Conservation (phyloP, 78 protist species). For the Pigoraptor vietnamica region DNA sequence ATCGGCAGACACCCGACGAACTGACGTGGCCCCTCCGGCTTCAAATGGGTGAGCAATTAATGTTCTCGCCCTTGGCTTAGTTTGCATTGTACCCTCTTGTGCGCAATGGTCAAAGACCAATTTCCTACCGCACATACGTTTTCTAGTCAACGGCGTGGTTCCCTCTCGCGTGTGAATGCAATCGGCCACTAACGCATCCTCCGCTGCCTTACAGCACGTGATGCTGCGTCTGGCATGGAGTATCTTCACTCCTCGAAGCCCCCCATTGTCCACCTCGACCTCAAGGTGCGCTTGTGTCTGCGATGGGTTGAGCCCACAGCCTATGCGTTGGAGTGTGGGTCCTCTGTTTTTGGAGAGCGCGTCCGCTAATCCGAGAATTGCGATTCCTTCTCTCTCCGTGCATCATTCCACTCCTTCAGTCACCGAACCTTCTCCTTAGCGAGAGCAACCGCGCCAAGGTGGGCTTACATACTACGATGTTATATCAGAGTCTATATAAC, state of each 20-base stretch:
- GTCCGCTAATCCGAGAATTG: neutral
- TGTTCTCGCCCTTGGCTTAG: neutral
- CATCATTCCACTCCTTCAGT: neutral
- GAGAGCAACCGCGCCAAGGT: neutral
- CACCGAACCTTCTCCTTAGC: neutral
- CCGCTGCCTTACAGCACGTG: neutral
- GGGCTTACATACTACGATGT: neutral
- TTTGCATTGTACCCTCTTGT: neutral
- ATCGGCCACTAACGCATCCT: too few relatives aligned
- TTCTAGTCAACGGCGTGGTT: neutral
- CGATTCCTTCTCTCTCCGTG: neutral
- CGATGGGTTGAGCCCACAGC: neutral
- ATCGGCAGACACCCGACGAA: neutral
- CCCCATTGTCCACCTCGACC: neutral
- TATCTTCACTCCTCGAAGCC: neutral
- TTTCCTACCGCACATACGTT: too few relatives aligned
- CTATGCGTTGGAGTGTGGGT: neutral
- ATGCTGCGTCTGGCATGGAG: neutral
- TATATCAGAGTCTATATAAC: neutral
- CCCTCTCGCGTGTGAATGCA: too few relatives aligned
- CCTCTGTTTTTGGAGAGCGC: neutral
- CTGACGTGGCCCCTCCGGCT: neutral
- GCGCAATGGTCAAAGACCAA: too few relatives aligned
- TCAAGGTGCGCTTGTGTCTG: neutral
- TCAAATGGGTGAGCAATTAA: neutral